Evolutionary conservation across 2,329 filamentous ascomycete genomes (phyloP), one percentile per base, ranked within the genome.

Genomic region (Pseudogymnoascus sp.): DNA sequence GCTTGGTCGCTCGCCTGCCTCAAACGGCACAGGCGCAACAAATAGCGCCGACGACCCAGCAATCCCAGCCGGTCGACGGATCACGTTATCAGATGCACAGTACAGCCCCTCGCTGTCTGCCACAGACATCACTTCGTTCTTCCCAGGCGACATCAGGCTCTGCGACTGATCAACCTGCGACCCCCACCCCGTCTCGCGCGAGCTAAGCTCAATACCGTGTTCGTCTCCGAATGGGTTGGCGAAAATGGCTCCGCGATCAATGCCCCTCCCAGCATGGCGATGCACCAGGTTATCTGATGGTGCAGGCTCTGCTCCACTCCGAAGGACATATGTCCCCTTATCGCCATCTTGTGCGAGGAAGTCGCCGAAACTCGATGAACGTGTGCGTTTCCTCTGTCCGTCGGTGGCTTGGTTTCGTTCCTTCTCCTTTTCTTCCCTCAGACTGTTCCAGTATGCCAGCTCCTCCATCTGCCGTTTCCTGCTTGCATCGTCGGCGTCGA

Each of bases 381-480:
- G 64, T 64, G 67, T 70, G 37, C 64, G 65, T 61, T 73, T 74
- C 61, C 70, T 69, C 13, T 72, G 62, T 26, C 72, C 70, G 11
- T 40, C 67, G 63, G 64, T 62, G 67, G 66, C 13, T 64, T 65
- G 42, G 26, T 65, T 67, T 31, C 66, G 65, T 62, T 76, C 72
- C 62, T 73, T 74, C 63, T 78, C 75, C 69, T 78, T 71, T 71
- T 81, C 81, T 70, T 81, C 76, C 61, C 84, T 80, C 33, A 84
- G 67, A 2, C 81, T 77, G 69, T 88, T 88, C 85, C 85, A 88
- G 68, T 86, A 87, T 73, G 87, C 76, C 65, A 88, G 71, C 73
- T 88, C 85, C 69, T 87, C 85, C 38, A 85, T 79, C 71, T 88
- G 85, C 64, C 83, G 77, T 67, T 81, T 80, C 62, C 82, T 79